Evolutionary conservation across 805 yeast species (phyloP).

Genomic region (Metschnikowia lochheadii): DNA sequence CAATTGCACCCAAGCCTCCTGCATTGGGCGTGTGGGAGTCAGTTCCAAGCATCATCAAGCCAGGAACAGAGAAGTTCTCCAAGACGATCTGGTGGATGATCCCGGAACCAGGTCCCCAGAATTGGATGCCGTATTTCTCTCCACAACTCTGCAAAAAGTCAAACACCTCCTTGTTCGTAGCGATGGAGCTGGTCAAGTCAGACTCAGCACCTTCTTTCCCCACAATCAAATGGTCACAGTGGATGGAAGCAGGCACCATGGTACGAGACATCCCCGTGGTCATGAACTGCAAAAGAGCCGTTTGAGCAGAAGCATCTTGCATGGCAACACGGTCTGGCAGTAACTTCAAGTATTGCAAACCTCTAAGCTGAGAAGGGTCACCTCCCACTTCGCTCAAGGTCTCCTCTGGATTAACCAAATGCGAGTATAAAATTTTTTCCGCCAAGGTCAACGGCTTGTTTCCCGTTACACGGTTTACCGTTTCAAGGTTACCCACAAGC

Average conservation of each 20-base stretch:
- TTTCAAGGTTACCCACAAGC: slow-evolving; percentile 56
- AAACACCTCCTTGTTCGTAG: slow-evolving; percentile 90
- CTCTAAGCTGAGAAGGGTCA: slow-evolving; percentile 60
- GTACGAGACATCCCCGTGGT: slow-evolving; percentile 87
- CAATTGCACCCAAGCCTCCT: slow-evolving; percentile 97
- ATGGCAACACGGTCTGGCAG: slow-evolving; percentile 98
- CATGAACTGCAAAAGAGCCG: slow-evolving; percentile 98
- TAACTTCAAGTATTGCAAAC: slow-evolving; percentile 83
- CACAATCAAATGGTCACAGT: slow-evolving; percentile 96
- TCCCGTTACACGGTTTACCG: slow-evolving; percentile 61
- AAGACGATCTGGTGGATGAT: slow-evolving; percentile 96
- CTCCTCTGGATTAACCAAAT: slow-evolving; percentile 84
- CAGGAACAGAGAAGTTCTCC: slow-evolving; percentile 96
- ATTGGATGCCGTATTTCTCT: slow-evolving; percentile 91
- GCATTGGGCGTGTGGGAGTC: slow-evolving; percentile 99
- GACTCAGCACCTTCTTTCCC: slow-evolving; percentile 89
- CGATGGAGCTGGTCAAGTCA: slow-evolving; percentile 77
- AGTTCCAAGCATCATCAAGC: slow-evolving; percentile 95
- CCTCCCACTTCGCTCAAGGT: slow-evolving; percentile 51
- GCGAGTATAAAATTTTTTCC: slow-evolving; percentile 92
- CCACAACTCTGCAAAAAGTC: slow-evolving; percentile 92
- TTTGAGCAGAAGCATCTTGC: slow-evolving; percentile 99
- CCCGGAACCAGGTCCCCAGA: slow-evolving; percentile 99
- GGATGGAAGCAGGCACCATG: slow-evolving; percentile 92
- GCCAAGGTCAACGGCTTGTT: slow-evolving; percentile 84